These are phyloP conservation scores for Vitrella brassicaformis DNA, from an alignment of 73 alveolate genomes.

Conservation along the genomic window DNA sequence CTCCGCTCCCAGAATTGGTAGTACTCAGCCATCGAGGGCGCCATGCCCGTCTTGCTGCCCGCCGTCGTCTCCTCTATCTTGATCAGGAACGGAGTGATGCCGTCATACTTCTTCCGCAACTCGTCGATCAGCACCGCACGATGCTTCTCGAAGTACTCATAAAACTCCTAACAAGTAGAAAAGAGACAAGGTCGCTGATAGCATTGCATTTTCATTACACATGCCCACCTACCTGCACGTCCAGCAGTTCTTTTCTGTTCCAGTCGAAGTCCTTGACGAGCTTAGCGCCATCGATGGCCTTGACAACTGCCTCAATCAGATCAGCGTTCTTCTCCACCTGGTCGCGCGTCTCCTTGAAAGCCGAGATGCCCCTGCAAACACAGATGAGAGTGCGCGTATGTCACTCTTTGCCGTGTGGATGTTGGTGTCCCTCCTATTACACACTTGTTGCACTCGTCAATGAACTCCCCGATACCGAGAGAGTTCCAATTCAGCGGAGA, in stretches of 20 bases:
- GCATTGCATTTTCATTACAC: too few species aligned
- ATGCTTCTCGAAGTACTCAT: conserved; percentile 88
- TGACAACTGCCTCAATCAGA: conserved; percentile 35
- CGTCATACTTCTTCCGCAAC: conserved; percentile 15
- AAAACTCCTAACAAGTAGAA: too few species aligned
- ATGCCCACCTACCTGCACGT: too few species aligned
- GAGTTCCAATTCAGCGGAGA: conserved; percentile 93
- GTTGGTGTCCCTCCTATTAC: too few species aligned
- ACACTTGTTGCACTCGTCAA: conserved; percentile 70
- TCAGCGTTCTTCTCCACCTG: conserved; percentile 32
- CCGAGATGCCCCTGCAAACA: conserved; percentile 4
- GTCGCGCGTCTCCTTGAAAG: conserved; percentile 18
- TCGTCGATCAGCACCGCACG: conserved; percentile 66
- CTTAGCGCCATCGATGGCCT: conserved; percentile 36
- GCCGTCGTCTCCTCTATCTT: conserved; percentile 91
- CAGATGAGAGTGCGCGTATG: conserved; percentile 38
- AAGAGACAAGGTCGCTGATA: too few species aligned
- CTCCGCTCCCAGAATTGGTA: conserved; percentile 95
- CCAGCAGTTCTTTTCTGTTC: conserved; percentile 52
- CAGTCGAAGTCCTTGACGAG: conserved; percentile 53
- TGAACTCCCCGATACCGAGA: conserved; percentile 83
- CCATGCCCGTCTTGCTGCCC: conserved; percentile 73
- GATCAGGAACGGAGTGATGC: conserved; percentile 13
- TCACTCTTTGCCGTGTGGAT: too few species aligned
- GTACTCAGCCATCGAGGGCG: conserved; percentile 84